Percentiles rank a stretch among this genome's conserved stretches.
Evolutionary conservation across 1,284 basidiomycete genomes (phyloP).

Genomic region (Rhodotorula glutinis): DNA sequence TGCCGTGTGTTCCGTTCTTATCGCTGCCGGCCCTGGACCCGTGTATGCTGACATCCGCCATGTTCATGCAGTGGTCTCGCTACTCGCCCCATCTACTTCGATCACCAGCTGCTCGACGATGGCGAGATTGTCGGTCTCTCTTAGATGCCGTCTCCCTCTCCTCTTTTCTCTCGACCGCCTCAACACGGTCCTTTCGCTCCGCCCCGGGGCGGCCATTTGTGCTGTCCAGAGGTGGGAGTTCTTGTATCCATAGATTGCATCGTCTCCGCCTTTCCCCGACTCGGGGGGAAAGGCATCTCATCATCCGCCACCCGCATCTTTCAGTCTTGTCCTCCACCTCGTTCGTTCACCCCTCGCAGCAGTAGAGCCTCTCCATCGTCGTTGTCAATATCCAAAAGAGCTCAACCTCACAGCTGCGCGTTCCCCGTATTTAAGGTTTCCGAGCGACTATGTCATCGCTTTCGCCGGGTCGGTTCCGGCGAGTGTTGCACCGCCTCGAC

Average conservation of each 20-base stretch:
- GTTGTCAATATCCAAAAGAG: slow-evolving; percentile 1
- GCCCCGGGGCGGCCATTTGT: no score
- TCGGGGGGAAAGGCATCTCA: neutral
- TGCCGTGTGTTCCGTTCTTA: slow-evolving; percentile 58
- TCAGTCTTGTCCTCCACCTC: neutral
- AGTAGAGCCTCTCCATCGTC: neutral
- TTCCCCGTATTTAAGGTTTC: neutral
- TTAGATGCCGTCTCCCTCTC: slow-evolving; percentile 16
- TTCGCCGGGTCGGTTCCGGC: neutral
- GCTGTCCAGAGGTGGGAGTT: neutral
- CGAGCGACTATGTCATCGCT: neutral
- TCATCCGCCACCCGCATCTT: neutral
- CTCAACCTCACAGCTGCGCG: neutral
- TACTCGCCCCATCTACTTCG: slow-evolving; percentile 53
- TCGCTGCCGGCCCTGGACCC: neutral
- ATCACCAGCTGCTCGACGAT: slow-evolving; percentile 44
- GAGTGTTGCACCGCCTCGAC: neutral
- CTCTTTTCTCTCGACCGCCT: neutral
- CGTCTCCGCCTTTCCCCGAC: neutral
- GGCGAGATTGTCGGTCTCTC: slow-evolving; percentile 50
- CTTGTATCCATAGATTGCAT: neutral
- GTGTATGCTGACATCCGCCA: neutral
- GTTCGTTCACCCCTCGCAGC: neutral
- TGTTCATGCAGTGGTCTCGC: slow-evolving; percentile 58
- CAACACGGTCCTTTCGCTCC: neutral